Conservation (phyloP, 2,329 filamentous ascomycete species). For the Diaporthe vaccinii region DNA sequence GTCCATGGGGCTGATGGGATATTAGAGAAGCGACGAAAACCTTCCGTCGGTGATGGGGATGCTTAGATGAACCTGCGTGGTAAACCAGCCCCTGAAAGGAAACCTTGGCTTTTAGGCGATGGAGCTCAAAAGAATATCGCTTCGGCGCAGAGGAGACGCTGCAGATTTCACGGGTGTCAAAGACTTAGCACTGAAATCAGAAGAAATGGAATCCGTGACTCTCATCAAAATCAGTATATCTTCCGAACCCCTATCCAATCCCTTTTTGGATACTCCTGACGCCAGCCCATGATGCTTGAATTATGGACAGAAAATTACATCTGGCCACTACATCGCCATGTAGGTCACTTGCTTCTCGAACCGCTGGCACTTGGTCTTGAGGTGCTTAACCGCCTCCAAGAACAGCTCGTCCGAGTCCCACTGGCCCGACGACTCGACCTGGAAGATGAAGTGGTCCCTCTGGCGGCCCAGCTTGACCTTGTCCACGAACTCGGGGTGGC, state of each 20-base stretch:
- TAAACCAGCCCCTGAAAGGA: neutral
- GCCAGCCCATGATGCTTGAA: constrained; percentile 42
- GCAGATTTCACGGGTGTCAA: neutral
- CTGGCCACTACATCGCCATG: constrained; percentile 65
- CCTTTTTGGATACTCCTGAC: constrained; percentile 40
- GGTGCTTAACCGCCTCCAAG: constrained; percentile 85
- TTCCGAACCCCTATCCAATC: constrained; percentile 28
- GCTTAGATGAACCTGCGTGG: no score
- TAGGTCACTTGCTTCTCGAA: constrained; percentile 79
- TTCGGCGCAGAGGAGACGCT: neutral
- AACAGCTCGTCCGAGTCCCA: constrained; percentile 95
- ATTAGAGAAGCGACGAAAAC: neutral
- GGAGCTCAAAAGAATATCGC: neutral
- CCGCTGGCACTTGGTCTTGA: constrained; percentile 86
- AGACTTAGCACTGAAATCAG: neutral
- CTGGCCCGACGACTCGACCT: constrained; percentile 93
- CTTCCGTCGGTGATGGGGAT: neutral
- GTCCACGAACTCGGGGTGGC: constrained; percentile 92
- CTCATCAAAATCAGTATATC: constrained; percentile 35
- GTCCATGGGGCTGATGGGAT: neutral
- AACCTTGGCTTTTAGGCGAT: neutral
- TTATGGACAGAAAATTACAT: constrained; percentile 16
- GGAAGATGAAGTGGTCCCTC: constrained; percentile 97
- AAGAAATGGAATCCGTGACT: constrained; percentile 28
- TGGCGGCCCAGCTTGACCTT: constrained; percentile 94